Evolutionary conservation across 2,329 filamentous ascomycete species (phyloP).

Genomic region (Blastomyces emzantsi): DNA sequence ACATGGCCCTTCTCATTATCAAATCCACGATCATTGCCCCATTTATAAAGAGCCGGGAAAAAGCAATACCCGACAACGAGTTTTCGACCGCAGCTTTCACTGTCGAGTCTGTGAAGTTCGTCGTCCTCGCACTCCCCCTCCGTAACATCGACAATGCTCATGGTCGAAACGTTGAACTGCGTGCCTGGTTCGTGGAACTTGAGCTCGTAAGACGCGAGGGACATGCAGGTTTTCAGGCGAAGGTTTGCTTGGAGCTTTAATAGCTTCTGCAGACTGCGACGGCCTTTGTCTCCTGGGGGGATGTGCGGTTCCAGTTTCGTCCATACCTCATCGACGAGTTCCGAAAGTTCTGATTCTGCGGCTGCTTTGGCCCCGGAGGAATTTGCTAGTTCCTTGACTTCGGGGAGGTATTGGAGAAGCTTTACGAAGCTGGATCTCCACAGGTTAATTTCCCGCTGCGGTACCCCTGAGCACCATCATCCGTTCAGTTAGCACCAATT

Average conservation of each 20-base stretch:
- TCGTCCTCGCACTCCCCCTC: constrained; percentile 8
- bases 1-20: constrained; percentile 3
- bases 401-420: constrained; percentile 4
- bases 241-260: constrained; percentile 6
- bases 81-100: neutral
- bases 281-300: constrained; percentile 1
- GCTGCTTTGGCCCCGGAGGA: neutral
- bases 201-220: constrained; percentile 3
- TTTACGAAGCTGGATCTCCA: constrained; percentile 6
- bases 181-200: neutral
- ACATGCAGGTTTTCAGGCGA: constrained; percentile 4
- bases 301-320: neutral
- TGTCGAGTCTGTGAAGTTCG: neutral
- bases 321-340: constrained; percentile 7
- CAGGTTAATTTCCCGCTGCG: constrained; percentile 3
- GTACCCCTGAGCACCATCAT: neutral
- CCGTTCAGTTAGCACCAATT: neutral
- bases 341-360: neutral
- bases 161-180: constrained; percentile 3
- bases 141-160: constrained; percentile 8
- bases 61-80: constrained; percentile 7
- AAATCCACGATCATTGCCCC: constrained; percentile 8
- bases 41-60: constrained; percentile 7
- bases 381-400: neutral
- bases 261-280: constrained; percentile 3